Evolutionary conservation across 257 asterid species (phyloP).

Genomic region (Nicotiana paniculata): DNA sequence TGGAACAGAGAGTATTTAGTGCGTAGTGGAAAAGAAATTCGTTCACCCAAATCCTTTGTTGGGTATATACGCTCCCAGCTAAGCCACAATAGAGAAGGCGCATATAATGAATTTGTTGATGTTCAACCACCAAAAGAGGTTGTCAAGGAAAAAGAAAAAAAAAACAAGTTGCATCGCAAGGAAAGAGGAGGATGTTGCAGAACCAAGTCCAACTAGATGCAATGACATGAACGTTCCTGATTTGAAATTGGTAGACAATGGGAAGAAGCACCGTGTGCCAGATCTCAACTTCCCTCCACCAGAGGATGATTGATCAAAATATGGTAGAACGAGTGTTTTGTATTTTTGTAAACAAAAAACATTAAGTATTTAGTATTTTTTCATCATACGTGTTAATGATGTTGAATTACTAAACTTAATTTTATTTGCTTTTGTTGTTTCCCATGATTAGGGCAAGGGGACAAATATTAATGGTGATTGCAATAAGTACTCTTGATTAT

Average conservation of each 20-base stretch:
- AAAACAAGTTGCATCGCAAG: not conserved
- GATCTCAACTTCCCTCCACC: not conserved
- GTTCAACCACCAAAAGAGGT: not conserved
- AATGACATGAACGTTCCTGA: not conserved
- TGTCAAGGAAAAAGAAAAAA: not conserved
- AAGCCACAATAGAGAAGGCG: not conserved
- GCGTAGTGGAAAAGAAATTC: not conserved
- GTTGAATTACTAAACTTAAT: no score
- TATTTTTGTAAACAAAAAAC: no score
- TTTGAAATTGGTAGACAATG: not conserved
- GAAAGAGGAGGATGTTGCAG: not conserved
- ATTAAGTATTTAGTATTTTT: no score
- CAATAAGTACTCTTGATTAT: no score
- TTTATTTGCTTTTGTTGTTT: no score
- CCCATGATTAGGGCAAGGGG: no score
- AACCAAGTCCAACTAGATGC: not conserved
- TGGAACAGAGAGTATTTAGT: not conserved
- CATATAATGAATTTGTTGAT: not conserved
- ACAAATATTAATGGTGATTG: no score
- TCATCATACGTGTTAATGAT: no score
- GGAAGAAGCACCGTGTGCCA: not conserved
- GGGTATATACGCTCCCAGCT: not conserved
- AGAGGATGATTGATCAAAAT: no score
- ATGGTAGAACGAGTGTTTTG: no score
- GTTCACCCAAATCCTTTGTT: not conserved